Evolutionary conservation across 305 asterid genomes (phyloP).

Genomic region (Euphrasia arctica): DNA sequence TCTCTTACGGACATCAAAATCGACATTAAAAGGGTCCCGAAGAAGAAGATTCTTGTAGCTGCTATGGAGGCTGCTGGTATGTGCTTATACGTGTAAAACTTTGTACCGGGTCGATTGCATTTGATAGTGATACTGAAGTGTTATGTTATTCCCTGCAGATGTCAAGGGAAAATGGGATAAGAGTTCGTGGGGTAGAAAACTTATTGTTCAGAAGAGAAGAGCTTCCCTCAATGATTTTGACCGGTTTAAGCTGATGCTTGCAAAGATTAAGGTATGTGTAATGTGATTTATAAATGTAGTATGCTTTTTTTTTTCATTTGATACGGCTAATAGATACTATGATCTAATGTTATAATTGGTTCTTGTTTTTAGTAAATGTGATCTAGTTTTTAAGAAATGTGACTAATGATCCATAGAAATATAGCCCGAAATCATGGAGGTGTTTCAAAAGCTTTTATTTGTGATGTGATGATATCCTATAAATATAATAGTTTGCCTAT

Average conservation of each 20-base stretch:
- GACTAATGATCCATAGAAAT: not conserved
- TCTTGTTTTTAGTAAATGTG: not conserved
- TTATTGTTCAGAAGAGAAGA: conserved; percentile 88
- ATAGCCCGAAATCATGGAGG: not conserved
- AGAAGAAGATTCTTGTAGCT: conserved; percentile 71
- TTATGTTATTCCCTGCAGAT: conserved; percentile 19
- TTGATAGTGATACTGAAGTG: not conserved
- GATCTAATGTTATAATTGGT: not conserved
- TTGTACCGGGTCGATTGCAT: not conserved
- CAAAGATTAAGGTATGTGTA: conserved; percentile 73
- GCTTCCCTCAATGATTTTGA: conserved; percentile 87
- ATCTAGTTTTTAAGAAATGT: not conserved
- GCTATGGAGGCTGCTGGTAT: conserved; percentile 84
- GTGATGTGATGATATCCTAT: too few relatives aligned
- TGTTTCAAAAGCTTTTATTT: not conserved
- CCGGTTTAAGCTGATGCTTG: conserved; percentile 85
- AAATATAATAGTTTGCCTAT: too few relatives aligned
- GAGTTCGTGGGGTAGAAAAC: conserved; percentile 94
- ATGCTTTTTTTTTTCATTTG: not conserved
- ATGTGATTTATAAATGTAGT: not conserved
- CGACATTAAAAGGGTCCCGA: conserved; percentile 73
- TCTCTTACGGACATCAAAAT: conserved; percentile 78
- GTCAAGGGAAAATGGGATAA: conserved; percentile 90
- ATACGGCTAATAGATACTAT: not conserved
- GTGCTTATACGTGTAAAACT: not conserved